Evolutionary conservation across 1,139 yeast genomes (phyloP).

Genomic region (Candida anutae): DNA sequence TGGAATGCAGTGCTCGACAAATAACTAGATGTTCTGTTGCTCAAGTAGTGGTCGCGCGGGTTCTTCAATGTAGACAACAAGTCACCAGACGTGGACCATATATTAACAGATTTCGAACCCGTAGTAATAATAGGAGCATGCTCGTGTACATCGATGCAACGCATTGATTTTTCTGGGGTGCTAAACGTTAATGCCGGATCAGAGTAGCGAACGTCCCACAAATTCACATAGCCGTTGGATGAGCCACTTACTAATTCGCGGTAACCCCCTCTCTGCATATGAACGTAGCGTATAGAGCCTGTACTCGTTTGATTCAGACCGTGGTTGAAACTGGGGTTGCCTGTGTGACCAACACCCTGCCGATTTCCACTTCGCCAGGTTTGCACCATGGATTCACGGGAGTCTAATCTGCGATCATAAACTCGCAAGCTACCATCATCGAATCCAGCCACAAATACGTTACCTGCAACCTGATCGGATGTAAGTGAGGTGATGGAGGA

Average conservation of each 20-base stretch:
- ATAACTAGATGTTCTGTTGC: slow-evolving; percentile 42
- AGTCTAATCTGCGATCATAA: slow-evolving; percentile 80
- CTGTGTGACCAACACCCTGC: slow-evolving; percentile 20
- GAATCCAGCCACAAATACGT: slow-evolving; percentile 84
- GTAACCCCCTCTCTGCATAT: slow-evolving; percentile 95
- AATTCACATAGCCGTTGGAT: slow-evolving; percentile 70
- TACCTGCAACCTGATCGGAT: slow-evolving; percentile 95
- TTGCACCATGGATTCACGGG: slow-evolving; percentile 80
- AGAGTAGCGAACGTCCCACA: slow-evolving; percentile 83
- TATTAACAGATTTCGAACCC: slow-evolving; percentile 72
- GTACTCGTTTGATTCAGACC: slow-evolving; percentile 21
- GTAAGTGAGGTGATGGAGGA: slow-evolving; percentile 85
- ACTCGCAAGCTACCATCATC: slow-evolving; percentile 88
- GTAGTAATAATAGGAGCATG: slow-evolving; percentile 93
- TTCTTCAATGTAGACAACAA: slow-evolving; percentile 55
- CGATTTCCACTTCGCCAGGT: slow-evolving; percentile 44
- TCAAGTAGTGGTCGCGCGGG: slow-evolving; percentile 39
- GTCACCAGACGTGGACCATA: slow-evolving; percentile 86
- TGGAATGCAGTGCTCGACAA: slow-evolving; percentile 70
- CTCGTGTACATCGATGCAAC: slow-evolving; percentile 80
- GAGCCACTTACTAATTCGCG: slow-evolving; percentile 85
- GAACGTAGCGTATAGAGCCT: slow-evolving; percentile 70
- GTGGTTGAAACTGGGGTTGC: slow-evolving; percentile 7
- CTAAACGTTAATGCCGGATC: slow-evolving; percentile 64
- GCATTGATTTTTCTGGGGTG: slow-evolving; percentile 53